Base-by-base conservation (phyloP, 352 stramenopile species). In the Globisporangium echinulatum region DNA sequence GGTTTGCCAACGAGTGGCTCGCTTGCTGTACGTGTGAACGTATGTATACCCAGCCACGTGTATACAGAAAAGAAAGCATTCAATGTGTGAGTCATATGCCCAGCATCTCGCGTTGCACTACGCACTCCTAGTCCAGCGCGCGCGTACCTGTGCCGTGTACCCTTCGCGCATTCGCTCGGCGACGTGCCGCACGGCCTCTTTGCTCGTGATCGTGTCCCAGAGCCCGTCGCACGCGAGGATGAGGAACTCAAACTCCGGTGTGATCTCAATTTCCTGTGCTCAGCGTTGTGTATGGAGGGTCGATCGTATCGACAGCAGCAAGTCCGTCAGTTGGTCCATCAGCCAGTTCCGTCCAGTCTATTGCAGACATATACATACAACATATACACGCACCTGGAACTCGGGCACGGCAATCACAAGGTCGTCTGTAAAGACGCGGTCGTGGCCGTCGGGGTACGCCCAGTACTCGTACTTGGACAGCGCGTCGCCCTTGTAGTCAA, bases 141-240 rank as follows among this genome's bases (percentile, higher is more conserved):
- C 25, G 3, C 38, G 10, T 71, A 87, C 79, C 70, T 83, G 78
- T 8, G 79, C 81, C 10, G 80, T 84, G 55, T 82, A 87, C 7
- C 82, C 78, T 72, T 90, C 76, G 11, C 67, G 69, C 58, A 96
- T 40, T 50, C 83, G 81, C 49, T 87, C 78, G 9, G 72, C 70
- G 8, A 96, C 84, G 56, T 92, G 83, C 53, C 85, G 82, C 7
- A 96, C 87, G 5, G 94, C 91, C 50, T 97, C 89, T 63, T 97
- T 91, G 71, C 88, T 97, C 51, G 75, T 96, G 61, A 97, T 94
- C 11, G 87, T 95, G 65, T 97, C 91, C 88, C 90, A 97, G 36
- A 97, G 72, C 1, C 91, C 91, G 63, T 97, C 91, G 64, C 91
- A 97, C 3, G 90, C 91, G 5, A 97, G 73, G 54, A 97, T 81